These are phyloP conservation scores for Naganishia vaughanmartiniae DNA, from an alignment of 768 basidiomycete species.

Conservation along the genomic window DNA sequence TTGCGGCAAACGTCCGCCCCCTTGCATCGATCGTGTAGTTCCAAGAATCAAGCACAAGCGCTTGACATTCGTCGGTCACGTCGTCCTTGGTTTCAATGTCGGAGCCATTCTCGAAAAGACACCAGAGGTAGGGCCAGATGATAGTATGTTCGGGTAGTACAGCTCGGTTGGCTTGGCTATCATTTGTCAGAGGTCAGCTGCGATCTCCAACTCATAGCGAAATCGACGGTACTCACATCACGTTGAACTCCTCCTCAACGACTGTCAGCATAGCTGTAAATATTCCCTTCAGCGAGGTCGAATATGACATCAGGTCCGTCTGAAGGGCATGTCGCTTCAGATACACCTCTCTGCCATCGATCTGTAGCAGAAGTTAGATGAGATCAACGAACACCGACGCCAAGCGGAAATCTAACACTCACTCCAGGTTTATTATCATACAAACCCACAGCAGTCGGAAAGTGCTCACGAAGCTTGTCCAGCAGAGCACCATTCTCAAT, in stretches of 20 bases:
- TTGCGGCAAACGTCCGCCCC: neutral
- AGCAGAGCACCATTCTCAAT: neutral
- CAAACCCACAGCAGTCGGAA: neutral
- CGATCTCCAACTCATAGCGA: too few species aligned
- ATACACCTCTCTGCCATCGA: neutral
- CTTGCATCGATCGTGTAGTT: constrained; percentile 1
- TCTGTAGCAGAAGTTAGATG: neutral
- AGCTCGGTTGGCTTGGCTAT: neutral
- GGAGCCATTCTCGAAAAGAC: neutral
- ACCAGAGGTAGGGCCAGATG: neutral
- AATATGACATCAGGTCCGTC: neutral
- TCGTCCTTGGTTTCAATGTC: constrained; percentile 1
- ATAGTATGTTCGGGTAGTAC: neutral
- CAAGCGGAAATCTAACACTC: neutral
- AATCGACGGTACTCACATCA: neutral
- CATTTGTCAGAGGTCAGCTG: neutral
- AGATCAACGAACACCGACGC: neutral
- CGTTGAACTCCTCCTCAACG: neutral
- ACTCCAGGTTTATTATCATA: constrained; percentile 2
- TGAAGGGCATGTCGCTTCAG: neutral
- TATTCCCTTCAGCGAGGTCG: neutral
- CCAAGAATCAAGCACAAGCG: neutral
- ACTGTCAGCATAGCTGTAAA: neutral
- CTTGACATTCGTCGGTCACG: neutral
- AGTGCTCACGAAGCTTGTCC: neutral